Base-by-base conservation (phyloP, 805 yeast species). In the Metschnikowia kunwiensis region DNA sequence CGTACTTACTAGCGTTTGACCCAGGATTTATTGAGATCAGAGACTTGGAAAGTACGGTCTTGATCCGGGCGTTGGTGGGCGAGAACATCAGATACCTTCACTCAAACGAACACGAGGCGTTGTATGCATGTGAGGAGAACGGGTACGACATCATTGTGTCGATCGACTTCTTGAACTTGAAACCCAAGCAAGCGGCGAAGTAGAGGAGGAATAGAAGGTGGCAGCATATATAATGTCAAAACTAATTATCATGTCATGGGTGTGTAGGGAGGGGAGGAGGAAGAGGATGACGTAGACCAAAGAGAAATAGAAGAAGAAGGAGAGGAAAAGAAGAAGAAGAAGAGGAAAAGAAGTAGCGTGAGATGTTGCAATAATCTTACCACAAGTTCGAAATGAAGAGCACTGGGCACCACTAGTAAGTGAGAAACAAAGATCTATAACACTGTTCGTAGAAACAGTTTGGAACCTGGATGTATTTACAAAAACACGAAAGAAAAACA, bases 91-190 rank as follows among this genome's bases (percentile, higher is more conserved):
- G 97, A 38, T 78, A 89, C 53, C 64, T 89, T 50, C 96, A 91
- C 56, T 82, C 88, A 35, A 84, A 86, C 38, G 88, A 95, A 20
- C 95, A 89, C 57, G 97, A 91, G 63, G 91, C 94, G 17, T 63
- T 91, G 55, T 91, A 89, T 59, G 96, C 87, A 0, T 86, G 88
- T 54, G 97, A 88, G 56, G 95, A 86, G 43, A 76, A 77, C 41
- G 97, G 97, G 3, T 82, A 77, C 48, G 97, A 93, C 55, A 89
- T 88, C 28, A 93, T 93, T 46, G 95, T 94, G 2, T 81, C 93
- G 24, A 70, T 91, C 42, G 97, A 89, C 61, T 91, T 91, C 63
- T 88, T 96, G 89, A 67, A 66, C 43, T 58, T 68, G 49, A 67
- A 68, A 45, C 72, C 71, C n/a, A 65, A 50, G 38, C 35, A 14